These are phyloP conservation scores for Podospora pseudoanserina DNA, from an alignment of 495 filamentous ascomycete genomes.

Conservation along the genomic window DNA sequence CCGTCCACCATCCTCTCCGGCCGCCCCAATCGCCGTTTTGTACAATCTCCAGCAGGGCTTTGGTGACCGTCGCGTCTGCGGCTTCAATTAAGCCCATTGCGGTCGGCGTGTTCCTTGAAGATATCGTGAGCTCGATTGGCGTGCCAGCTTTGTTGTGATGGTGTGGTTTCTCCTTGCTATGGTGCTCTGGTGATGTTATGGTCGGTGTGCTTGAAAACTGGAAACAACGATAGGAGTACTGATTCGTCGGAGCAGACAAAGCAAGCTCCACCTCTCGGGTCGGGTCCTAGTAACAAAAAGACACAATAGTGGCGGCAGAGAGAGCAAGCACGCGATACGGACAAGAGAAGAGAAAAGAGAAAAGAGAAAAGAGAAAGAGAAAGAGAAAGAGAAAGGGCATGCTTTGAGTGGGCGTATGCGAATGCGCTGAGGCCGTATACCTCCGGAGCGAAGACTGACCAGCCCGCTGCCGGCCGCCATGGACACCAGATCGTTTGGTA, in stretches of 20 bases:
- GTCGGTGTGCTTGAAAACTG: neutral
- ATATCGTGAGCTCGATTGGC: neutral
- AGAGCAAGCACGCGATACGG: neutral
- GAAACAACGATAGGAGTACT: neutral
- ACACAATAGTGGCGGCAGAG: neutral
- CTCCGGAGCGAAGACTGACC: conserved; percentile 16
- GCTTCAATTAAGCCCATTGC: neutral
- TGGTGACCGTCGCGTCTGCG: neutral
- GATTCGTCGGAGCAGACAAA: neutral
- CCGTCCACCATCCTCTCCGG: neutral
- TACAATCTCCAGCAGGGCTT: neutral
- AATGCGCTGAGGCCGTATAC: conserved; percentile 11
- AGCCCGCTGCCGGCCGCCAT: conserved; percentile 27
- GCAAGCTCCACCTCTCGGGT: neutral
- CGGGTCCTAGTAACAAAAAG: neutral
- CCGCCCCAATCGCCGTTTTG: neutral
- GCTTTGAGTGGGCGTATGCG: neutral
- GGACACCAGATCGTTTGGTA: conserved; percentile 24
- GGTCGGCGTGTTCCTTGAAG: neutral
- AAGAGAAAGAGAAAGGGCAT: neutral
- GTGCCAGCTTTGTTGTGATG: neutral
- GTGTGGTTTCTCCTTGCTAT: neutral
- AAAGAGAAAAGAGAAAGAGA: conserved; percentile 5
- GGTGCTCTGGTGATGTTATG: neutral
- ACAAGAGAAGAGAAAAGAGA: neutral